phyloP scores from a whole-genome alignment of 305 asterid genomes.

The Fraxinus angustifolia region DNA sequence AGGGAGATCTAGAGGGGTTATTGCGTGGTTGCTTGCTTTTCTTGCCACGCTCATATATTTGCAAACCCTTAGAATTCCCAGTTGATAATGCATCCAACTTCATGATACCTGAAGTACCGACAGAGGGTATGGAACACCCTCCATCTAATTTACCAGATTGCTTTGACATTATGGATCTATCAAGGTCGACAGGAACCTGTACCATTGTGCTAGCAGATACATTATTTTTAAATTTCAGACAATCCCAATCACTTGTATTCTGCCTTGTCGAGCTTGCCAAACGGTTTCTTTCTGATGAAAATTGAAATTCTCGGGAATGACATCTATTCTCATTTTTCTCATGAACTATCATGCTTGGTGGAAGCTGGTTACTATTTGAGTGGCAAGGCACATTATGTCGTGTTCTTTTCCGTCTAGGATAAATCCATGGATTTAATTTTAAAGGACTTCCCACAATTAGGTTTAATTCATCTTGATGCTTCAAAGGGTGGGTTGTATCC shows the following conservation, averaged over 20 bases:
- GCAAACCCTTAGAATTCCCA: constrained; percentile 27
- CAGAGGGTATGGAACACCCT: constrained; percentile 20
- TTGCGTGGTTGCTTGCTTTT: constrained; percentile 26
- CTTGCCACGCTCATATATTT: constrained; percentile 27
- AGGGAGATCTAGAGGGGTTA: constrained; percentile 42
- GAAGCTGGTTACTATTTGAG: constrained; percentile 29
- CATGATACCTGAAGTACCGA: constrained; percentile 19
- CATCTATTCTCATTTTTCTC: constrained; percentile 31
- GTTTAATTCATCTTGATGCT: constrained; percentile 19
- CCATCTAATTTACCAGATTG: constrained; percentile 27
- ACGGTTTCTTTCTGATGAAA: constrained; percentile 28
- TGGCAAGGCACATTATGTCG: constrained; percentile 21
- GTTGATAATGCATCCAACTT: constrained; percentile 25
- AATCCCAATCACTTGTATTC: constrained; percentile 20
- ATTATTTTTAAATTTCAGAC: constrained; percentile 22
- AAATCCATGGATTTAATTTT: constrained; percentile 39
- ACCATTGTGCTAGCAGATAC: constrained; percentile 21
- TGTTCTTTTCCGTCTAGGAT: constrained; percentile 59
- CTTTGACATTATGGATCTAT: constrained; percentile 28
- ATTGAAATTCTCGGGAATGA: constrained; percentile 32
- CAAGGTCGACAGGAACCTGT: constrained; percentile 20
- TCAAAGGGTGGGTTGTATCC: constrained; percentile 23
- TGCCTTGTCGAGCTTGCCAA: constrained; percentile 21
- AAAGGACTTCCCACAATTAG: constrained; percentile 21
- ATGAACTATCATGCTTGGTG: constrained; percentile 17